phyloP scores from a whole-genome alignment of 768 basidiomycete species.

The Hygrophoropsis aurantiaca region DNA sequence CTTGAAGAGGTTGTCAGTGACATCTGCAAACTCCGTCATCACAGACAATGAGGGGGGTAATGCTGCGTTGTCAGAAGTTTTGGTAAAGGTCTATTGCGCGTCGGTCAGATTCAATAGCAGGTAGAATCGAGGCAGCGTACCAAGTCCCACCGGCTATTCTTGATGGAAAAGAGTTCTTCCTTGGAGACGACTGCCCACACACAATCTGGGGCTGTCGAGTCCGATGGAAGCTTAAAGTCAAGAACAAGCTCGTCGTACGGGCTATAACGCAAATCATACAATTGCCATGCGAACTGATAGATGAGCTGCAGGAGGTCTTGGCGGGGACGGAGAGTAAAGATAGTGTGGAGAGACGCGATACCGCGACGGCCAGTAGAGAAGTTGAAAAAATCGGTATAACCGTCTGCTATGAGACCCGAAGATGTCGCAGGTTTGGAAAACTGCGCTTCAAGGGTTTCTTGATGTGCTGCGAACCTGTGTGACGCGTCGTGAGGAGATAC shows the following conservation, averaged over 20 bases:
- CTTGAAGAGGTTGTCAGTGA: constrained; percentile 78
- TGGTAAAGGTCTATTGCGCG: constrained; percentile 72
- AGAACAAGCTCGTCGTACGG: constrained; percentile 71
- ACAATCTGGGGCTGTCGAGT: constrained; percentile 51
- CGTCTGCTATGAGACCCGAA: constrained; percentile 60
- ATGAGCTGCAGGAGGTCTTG: constrained; percentile 76
- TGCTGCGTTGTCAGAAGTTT: constrained; percentile 61
- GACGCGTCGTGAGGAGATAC: constrained; percentile 6
- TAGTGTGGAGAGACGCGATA: constrained; percentile 74
- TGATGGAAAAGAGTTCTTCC: constrained; percentile 68
- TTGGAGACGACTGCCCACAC: constrained; percentile 87
- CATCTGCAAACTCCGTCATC: constrained; percentile 88
- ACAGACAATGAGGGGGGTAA: constrained; percentile 65
- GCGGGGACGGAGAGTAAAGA: constrained; percentile 75
- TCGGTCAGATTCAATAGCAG: constrained; percentile 3
- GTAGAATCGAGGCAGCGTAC: constrained; percentile 44
- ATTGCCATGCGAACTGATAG: constrained; percentile 58
- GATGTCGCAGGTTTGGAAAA: constrained; percentile 67
- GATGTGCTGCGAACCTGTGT: constrained; percentile 60
- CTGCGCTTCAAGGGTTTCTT: constrained; percentile 59
- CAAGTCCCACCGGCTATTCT: constrained; percentile 80
- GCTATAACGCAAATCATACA: constrained; percentile 75
- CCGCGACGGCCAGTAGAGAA: constrained; percentile 87
- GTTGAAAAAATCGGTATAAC: constrained; percentile 76
- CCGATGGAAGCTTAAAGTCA: constrained; percentile 69